Percentiles rank a stretch among this genome's conserved stretches.
These are phyloP conservation scores for Sporothrix brunneoviolacea DNA, from an alignment of 2,329 filamentous ascomycete genomes.

Conservation along the genomic window DNA sequence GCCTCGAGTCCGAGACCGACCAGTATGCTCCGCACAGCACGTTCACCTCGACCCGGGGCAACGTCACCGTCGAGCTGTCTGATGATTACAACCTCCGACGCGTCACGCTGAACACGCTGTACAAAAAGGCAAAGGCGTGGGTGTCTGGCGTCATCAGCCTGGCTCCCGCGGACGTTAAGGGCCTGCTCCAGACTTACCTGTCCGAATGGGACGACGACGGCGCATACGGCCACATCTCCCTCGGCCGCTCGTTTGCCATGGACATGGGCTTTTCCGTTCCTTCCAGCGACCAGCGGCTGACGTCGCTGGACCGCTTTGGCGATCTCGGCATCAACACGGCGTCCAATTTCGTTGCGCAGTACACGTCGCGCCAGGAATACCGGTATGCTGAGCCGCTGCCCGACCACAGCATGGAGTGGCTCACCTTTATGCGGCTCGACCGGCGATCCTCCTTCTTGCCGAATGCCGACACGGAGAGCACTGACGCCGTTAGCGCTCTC, in stretches of 20 bases:
- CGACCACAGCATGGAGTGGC: constrained; percentile 60
- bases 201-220: constrained; percentile 92
- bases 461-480: constrained; percentile 46
- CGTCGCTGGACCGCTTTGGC: constrained; percentile 69
- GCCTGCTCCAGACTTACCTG: constrained; percentile 88
- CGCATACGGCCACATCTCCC: constrained; percentile 81
- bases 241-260: constrained; percentile 88
- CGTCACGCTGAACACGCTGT: constrained; percentile 69
- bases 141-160: constrained; percentile 72
- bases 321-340: constrained; percentile 78
- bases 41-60: constrained; percentile 69
- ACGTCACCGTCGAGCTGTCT: constrained; percentile 81
- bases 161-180: constrained; percentile 89
- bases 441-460: constrained; percentile 46
- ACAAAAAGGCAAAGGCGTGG: constrained; percentile 73
- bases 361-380: constrained; percentile 94
- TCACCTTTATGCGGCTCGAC: constrained; percentile 52
- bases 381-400: constrained; percentile 73
- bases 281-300: constrained; percentile 75
- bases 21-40: constrained; percentile 81
- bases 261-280: constrained; percentile 88
- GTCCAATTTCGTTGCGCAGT: constrained; percentile 94
- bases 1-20: constrained; percentile 88
- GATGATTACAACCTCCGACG: constrained; percentile 83
- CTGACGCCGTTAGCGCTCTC: constrained; percentile 58